A percentile compares a stretch with the other conserved stretches of the same genome.
These are phyloP conservation scores for Brassica cretica DNA, from an alignment of 345 rosid species.

Conservation along the genomic window DNA sequence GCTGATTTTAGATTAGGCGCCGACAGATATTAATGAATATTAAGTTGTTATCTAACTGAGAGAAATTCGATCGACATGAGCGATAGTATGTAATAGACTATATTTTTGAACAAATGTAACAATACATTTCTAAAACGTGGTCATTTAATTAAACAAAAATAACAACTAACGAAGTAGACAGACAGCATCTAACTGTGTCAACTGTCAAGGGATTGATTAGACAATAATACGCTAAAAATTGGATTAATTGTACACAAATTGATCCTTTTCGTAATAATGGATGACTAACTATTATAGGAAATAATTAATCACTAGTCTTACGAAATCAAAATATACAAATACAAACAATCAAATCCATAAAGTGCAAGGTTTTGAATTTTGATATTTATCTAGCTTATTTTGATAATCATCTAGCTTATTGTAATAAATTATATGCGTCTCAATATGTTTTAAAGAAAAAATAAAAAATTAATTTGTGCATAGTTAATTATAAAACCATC, in stretches of 20 bases:
- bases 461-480: background rate
- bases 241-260: background rate
- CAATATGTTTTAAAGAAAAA: background rate
- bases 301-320: background rate
- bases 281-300: background rate
- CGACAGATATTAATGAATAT: slow-evolving; percentile 27
- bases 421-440: background rate
- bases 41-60: slow-evolving; percentile 21
- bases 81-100: background rate
- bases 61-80: background rate
- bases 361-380: background rate
- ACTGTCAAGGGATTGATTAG: background rate
- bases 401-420: background rate
- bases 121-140: background rate
- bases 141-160: slow-evolving; percentile 5
- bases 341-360: background rate
- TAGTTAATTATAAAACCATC: background rate
- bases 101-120: background rate
- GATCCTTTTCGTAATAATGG: background rate
- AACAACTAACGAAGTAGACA: background rate
- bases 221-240: background rate
- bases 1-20: slow-evolving; percentile 10
- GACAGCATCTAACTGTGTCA: background rate
- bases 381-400: background rate
- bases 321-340: background rate